Base-by-base conservation (phyloP, 2,329 filamentous ascomycete species). In the Coleophoma crateriformis region DNA sequence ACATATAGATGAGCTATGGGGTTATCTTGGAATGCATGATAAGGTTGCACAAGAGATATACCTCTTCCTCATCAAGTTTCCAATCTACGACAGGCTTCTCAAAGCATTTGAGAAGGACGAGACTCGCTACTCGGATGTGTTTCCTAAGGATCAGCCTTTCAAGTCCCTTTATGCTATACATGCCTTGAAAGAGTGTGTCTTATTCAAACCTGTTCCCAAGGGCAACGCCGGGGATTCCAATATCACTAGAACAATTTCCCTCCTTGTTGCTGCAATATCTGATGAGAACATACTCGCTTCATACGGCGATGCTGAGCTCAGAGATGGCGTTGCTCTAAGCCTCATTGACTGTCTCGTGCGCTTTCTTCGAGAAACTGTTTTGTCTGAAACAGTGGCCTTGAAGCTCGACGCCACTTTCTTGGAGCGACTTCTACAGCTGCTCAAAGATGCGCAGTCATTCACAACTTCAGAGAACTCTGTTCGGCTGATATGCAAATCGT, bases 1-100 rank as follows among this genome's bases (percentile, higher is more conserved):
- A 50, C 88, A 95, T 65, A 95, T 96, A 61, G 79, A 88, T 48
- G 84, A 92, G 53, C 70, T 99, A 20, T 96, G 94, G 76, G 79
- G 82, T 40, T 87, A 92, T 60, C 75, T 97, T 48, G 82, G 83
- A 55, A 79, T 91, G 69, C 79, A 88, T 41, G 84, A 91, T 51
- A 74, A 71, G 45, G 71, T 90, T 39, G 83, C 87, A 7, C 73
- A 78, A 61, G 83, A 77, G 81, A 84, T 90, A 11, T 88, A 85
- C 62, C 71, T 79, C 45, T 90, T 92, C 56, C 73, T 92, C 35
- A 71, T 80, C 48, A 78, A 80, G 15, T 82, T 94, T 49, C 86
- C 88, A 1, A 80, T 83, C 1, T 81, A 89, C 56, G 76, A 79
- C 38, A 76, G 77, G 46, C 73, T 88, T 33, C 65, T 86, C 20